Evolutionary conservation across 306 rosid species (phyloP), one percentile per base, ranked within the genome.

Genomic region (Vigna nakashimae): DNA sequence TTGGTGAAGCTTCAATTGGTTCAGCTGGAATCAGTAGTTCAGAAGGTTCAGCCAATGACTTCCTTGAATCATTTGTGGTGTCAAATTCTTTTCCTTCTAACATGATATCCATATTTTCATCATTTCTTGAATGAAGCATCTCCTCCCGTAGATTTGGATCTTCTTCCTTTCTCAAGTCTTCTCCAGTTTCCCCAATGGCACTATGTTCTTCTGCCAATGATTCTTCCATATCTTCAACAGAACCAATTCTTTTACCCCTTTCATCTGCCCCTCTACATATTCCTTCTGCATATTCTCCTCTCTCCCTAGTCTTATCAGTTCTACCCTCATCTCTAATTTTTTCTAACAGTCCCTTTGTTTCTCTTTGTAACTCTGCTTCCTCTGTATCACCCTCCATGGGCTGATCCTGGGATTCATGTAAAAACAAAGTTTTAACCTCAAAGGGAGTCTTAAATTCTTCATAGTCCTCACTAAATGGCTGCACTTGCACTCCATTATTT

Each of bases 271-370:
- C 64, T 49, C 59, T 68, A 30, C 3, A 49, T 49, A 51, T 16
- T 38, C 79, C 82, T 51, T 34, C 51, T 3, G 9, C 57, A 75
- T 15, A 22, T 58, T 78, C 77, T 73, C 40, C 71, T 16, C 75
- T 64, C 70, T 17, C 51, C 11, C 6, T 28, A 1, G 51, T n/a
- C 50, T 43, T 34, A 22, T 79, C 83, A 58, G 28, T 68, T 66
- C 46, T 84, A 55, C 85, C 84, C 57, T 89, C 96, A 48, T 91
- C 90, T 80, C 85, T 80, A 45, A 84, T 82, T 77, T 79, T 78
- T 78, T 42, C 88, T 13, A 76, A 24, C 73, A 84, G 42, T 10
- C 80, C 88, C 34, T 43, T 87, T 0, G 89, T 87, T 74, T 87
- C 93, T n/a, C 79, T 78, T 66, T 36, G 73, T 73, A 81, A 20